These are phyloP conservation scores for Kuraishia borneana DNA, from an alignment of 805 yeast genomes.

Conservation along the genomic window DNA sequence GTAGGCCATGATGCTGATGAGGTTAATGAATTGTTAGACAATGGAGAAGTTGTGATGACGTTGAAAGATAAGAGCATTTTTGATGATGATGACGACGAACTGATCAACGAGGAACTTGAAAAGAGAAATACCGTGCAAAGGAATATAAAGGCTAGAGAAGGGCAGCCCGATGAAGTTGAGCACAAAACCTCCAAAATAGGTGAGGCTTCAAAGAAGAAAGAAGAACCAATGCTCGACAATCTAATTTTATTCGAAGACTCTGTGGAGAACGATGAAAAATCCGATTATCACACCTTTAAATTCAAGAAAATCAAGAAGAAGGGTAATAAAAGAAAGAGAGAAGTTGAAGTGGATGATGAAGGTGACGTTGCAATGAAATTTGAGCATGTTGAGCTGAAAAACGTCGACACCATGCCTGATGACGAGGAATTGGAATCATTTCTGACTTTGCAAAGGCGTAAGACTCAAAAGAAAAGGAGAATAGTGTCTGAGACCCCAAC, in stretches of 20 bases:
- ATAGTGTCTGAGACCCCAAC: constrained; percentile 14
- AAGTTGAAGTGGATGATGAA: constrained; percentile 10
- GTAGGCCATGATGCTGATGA: constrained; percentile 35
- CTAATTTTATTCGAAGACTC: constrained; percentile 4
- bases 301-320: constrained; percentile 17
- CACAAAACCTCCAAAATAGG: constrained; percentile 1
- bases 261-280: neutral
- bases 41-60: constrained; percentile 40
- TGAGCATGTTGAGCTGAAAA: constrained; percentile 14
- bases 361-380: constrained; percentile 1
- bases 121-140: constrained; percentile 20
- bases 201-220: neutral
- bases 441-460: constrained; percentile 17
- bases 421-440: constrained; percentile 12
- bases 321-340: constrained; percentile 7
- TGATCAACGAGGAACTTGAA: constrained; percentile 28
- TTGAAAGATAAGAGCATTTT: constrained; percentile 36
- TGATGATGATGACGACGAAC: constrained; percentile 20
- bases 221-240: constrained; percentile 1
- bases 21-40: constrained; percentile 23
- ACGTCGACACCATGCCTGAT: constrained; percentile 12
- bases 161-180: constrained; percentile 15
- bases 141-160: constrained; percentile 7
- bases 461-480: constrained; percentile 14
- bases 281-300: constrained; percentile 9